Percentiles rank a stretch among this genome's conserved stretches.
These are phyloP conservation scores for Hypoxylon sp. DNA, from an alignment of 2,329 filamentous ascomycete species.

Conservation along the genomic window DNA sequence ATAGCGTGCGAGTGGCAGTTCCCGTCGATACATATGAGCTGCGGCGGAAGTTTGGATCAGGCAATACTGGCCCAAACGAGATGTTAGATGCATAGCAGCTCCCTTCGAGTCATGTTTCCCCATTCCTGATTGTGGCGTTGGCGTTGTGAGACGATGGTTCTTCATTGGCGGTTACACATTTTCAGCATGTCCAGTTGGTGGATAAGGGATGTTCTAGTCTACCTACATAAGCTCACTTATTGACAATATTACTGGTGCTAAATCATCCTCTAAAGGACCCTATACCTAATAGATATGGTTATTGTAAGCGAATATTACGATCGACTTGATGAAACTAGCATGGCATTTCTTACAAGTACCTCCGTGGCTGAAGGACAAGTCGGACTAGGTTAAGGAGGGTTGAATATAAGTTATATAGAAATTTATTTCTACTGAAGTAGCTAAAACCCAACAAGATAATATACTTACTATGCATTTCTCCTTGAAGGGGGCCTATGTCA, in stretches of 20 bases:
- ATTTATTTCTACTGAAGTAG: background rate
- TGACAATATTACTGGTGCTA: constrained; percentile 28
- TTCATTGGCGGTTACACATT: constrained; percentile 48
- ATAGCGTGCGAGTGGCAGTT: constrained; percentile 25
- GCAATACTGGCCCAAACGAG: constrained; percentile 17
- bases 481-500: background rate
- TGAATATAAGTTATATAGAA: background rate
- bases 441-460: background rate
- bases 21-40: constrained; percentile 19
- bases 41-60: constrained; percentile 24
- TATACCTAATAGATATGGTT: constrained; percentile 1
- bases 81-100: constrained; percentile 31
- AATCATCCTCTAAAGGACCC: constrained; percentile 1
- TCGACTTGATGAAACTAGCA: background rate
- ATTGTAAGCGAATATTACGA: background rate
- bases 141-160: constrained; percentile 50
- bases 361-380: background rate
- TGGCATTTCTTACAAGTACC: background rate
- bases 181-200: constrained; percentile 39
- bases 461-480: background rate
- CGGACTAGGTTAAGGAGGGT: background rate
- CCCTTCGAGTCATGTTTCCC: constrained; percentile 32
- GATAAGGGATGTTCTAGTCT: constrained; percentile 43
- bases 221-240: constrained; percentile 38
- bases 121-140: constrained; percentile 49